phyloP scores from a whole-genome alignment of 306 rosid genomes.

The barrel medic (Medicago truncatula) region MtrunA17r5.0-ANR NC_053044.1:1300501-1301000 shows the following conservation, averaged over 20 bases:
- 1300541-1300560: neutral
- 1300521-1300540: no score
- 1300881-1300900: neutral
- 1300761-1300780: no score
- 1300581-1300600: conserved; percentile 26
- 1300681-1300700: neutral
- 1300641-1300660: neutral
- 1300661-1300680: conserved; percentile 1
- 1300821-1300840: neutral
- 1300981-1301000: neutral
- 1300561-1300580: conserved; percentile 28
- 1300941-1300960: conserved; percentile 9
- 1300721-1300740: no score
- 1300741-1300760: neutral
- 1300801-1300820: neutral
- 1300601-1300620: neutral
- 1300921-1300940: neutral
- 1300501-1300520: neutral
- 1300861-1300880: no score
- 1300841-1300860: no score
- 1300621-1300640: neutral
- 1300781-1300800: no score
- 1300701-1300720: neutral
- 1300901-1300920: neutral
- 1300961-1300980: conserved; percentile 30